Percentiles rank a stretch among this genome's conserved stretches.
Conservation (phyloP, 495 filamentous ascomycete genomes). For the Alectoria sarmentosa region DNA sequence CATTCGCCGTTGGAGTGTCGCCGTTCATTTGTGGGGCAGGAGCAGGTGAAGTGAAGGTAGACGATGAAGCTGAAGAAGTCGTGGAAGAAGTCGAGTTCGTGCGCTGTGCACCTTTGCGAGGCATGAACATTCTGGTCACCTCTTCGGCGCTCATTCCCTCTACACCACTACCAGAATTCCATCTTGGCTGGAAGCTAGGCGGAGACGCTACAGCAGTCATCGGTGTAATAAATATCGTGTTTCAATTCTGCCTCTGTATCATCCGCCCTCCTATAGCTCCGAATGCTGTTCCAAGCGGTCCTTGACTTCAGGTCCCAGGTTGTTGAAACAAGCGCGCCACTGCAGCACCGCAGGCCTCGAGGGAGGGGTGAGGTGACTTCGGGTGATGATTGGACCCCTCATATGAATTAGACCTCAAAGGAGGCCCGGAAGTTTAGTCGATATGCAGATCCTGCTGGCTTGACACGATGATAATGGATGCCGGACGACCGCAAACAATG, state of each 20-base stretch:
- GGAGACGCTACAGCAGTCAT: constrained; percentile 98
- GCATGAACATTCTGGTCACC: constrained; percentile 78
- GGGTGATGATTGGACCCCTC: constrained; percentile 30
- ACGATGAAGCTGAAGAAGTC: constrained; percentile 64
- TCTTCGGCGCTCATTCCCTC: constrained; percentile 79
- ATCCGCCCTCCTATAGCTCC: constrained; percentile 1
- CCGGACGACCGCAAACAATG: constrained; percentile 6
- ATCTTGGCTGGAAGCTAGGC: constrained; percentile 74
- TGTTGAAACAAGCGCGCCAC: constrained; percentile 17
- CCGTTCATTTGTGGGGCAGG: constrained; percentile 45
- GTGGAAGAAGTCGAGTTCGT: constrained; percentile 79
- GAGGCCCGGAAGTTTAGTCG: constrained; percentile 6
- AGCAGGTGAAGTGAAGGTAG: constrained; percentile 48
- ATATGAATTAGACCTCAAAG: constrained; percentile 27
- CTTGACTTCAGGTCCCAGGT: constrained; percentile 25
- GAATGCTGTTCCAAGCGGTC: constrained; percentile 17
- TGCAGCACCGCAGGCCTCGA: constrained; percentile 25
- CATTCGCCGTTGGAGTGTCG: constrained; percentile 34
- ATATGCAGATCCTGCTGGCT: neutral
- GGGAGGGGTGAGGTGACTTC: constrained; percentile 35
- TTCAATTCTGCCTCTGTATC: neutral
- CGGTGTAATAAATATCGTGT: constrained; percentile 24
- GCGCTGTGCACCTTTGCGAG: constrained; percentile 76
- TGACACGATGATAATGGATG: constrained; percentile 6
- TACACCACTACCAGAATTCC: constrained; percentile 61